Percentiles rank a stretch among this genome's conserved stretches.
These are phyloP conservation scores for Aspergillus hiratsukae DNA, from an alignment of 2,329 filamentous ascomycete genomes.

Conservation along the genomic window DNA sequence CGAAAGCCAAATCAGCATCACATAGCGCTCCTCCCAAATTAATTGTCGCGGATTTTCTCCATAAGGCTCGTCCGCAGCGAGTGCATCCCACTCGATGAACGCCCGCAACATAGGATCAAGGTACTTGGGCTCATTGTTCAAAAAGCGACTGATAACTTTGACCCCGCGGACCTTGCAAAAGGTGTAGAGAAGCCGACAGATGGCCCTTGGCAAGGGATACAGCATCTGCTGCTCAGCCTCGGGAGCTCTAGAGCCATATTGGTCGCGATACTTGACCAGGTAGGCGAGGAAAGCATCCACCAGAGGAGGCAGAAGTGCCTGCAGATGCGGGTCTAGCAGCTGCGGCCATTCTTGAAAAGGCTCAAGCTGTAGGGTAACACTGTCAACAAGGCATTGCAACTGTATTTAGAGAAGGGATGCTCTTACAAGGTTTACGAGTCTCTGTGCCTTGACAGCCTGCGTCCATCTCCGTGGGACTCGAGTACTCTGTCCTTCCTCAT, in stretches of 20 bases:
- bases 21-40: conserved; percentile 84
- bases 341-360: conserved; percentile 95
- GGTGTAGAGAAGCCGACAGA: conserved; percentile 76
- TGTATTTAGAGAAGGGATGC: conserved; percentile 1
- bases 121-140: conserved; percentile 83
- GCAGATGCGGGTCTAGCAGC: conserved; percentile 78
- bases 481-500: conserved; percentile 16
- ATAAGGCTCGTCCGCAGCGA: conserved; percentile 10
- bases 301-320: conserved; percentile 67
- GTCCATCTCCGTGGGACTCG: conserved; percentile 37
- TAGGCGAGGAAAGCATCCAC: conserved; percentile 71
- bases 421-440: conserved; percentile 38
- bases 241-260: conserved; percentile 34
- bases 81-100: conserved; percentile 57
- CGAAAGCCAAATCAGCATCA: conserved; percentile 82
- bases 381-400: conserved; percentile 1
- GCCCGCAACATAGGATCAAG: conserved; percentile 74
- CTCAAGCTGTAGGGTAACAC: conserved; percentile 54
- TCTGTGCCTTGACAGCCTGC: conserved; percentile 34
- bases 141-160: conserved; percentile 85
- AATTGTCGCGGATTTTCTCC: conserved; percentile 38
- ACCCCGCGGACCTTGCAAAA: conserved; percentile 93
- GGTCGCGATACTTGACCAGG: conserved; percentile 43
- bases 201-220: conserved; percentile 60
- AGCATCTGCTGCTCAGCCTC: conserved; percentile 34